Conservation (phyloP, 2,329 filamentous ascomycete species). For the Periconia macrospinosa region DNA sequence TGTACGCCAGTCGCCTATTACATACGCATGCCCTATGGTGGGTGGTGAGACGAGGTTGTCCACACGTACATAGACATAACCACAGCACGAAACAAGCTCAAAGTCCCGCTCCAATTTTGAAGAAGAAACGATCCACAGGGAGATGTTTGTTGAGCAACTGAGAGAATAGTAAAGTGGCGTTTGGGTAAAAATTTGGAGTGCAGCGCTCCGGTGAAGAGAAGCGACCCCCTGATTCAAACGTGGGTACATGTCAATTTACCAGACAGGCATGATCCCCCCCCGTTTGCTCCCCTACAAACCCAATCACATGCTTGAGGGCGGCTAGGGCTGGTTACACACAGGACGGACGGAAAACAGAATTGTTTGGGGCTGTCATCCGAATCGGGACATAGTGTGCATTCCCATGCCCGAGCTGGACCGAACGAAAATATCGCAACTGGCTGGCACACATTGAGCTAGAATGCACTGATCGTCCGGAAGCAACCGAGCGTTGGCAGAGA, state of each 20-base stretch:
- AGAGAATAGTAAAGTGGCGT: no score
- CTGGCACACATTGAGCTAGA: background rate
- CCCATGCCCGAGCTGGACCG: slow-evolving; percentile 16
- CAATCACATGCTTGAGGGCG: background rate
- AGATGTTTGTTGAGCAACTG: no score
- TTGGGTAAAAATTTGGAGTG: no score
- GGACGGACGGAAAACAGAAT: slow-evolving; percentile 4
- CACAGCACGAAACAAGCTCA: no score
- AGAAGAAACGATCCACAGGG: no score
- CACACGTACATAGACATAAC: no score
- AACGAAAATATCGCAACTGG: slow-evolving; percentile 5
- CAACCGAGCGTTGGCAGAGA: slow-evolving; percentile 22
- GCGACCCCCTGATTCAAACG: background rate
- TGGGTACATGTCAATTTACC: background rate
- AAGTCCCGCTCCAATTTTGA: no score
- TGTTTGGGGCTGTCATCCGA: slow-evolving; percentile 26
- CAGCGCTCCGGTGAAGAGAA: no score
- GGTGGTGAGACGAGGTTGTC: no score
- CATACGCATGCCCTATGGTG: no score
- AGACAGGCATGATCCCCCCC: background rate
- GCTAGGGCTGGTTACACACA: slow-evolving; percentile 23
- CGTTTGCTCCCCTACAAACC: background rate
- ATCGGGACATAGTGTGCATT: slow-evolving; percentile 31
- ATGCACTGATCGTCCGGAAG: slow-evolving; percentile 34
- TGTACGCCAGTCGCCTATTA: no score